Percentiles rank a stretch among this genome's conserved stretches.
phyloP scores from a whole-genome alignment of 768 basidiomycete genomes.

The Leccinum incarnatum region DNA sequence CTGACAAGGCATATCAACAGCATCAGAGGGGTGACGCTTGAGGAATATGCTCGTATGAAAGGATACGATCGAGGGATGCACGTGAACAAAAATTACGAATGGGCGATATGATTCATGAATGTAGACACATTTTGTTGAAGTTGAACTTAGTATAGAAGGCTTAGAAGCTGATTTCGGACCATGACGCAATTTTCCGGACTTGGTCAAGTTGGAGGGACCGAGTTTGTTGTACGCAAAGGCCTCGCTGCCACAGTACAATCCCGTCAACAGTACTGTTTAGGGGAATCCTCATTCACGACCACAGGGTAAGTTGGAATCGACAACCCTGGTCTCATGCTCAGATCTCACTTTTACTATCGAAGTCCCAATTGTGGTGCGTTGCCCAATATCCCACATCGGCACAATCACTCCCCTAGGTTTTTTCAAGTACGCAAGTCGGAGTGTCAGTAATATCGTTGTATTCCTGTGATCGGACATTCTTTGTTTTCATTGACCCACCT shows the following conservation, averaged over 20 bases:
- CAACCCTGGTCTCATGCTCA: not conserved
- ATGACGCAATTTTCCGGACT: not conserved
- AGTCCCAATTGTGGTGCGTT: not conserved
- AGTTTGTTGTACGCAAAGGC: not conserved
- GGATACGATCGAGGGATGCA: not conserved
- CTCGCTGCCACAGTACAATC: not conserved
- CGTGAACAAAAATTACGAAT: not conserved
- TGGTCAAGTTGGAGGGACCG: not conserved
- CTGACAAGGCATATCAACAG: constrained; percentile 35
- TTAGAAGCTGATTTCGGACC: not conserved
- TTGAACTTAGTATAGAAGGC: not conserved
- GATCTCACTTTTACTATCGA: not conserved
- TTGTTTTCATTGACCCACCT: not conserved
- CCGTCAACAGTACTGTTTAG: not conserved
- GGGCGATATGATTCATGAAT: not conserved
- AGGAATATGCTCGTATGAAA: not conserved
- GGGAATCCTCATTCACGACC: not conserved
- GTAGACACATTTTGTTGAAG: not conserved
- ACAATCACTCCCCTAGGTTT: not conserved
- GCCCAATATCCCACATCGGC: not conserved
- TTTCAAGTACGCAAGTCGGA: not conserved
- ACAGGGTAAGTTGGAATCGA: not conserved
- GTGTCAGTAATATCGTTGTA: not conserved
- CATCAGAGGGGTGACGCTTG: not conserved
- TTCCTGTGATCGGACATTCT: not conserved